Percentiles rank a stretch among this genome's conserved stretches.
These are phyloP conservation scores for Parietaria judaica DNA, from an alignment of 306 rosid genomes.

Conservation along the genomic window DNA sequence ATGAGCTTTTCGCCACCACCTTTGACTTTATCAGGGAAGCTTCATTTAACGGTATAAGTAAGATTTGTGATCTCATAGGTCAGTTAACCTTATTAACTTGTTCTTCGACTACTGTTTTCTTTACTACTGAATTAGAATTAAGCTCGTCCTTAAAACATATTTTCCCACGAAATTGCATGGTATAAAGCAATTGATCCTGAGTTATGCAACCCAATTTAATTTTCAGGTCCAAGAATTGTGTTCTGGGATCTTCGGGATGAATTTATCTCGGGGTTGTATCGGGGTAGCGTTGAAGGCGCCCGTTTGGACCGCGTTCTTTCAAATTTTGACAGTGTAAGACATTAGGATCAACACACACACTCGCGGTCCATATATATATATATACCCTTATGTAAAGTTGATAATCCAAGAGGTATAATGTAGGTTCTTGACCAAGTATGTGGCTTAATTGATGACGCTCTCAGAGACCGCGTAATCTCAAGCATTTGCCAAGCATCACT, in stretches of 20 bases:
- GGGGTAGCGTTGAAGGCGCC: constrained; percentile 38
- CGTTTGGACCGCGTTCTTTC: constrained; percentile 39
- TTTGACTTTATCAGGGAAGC: constrained; percentile 37
- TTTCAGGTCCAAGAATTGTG: constrained; percentile 43
- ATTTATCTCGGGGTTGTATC: constrained; percentile 34
- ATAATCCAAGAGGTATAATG: constrained; percentile 10
- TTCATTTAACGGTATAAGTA: constrained; percentile 26
- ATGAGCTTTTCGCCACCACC: constrained; percentile 44
- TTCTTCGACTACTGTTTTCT: not conserved
- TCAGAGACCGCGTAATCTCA: constrained; percentile 39
- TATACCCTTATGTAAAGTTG: not conserved
- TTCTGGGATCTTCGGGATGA: constrained; percentile 45
- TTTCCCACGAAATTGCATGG: not conserved
- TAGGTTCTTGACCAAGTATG: constrained; percentile 41
- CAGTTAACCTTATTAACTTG: constrained; percentile 8
- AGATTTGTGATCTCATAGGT: constrained; percentile 42
- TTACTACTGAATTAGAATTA: not conserved
- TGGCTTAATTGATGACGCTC: constrained; percentile 36
- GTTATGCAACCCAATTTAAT: not conserved
- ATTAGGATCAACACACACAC: constrained; percentile 3
- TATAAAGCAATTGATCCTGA: not conserved
- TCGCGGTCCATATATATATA: not conserved
- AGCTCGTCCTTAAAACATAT: not conserved
- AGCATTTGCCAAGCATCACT: constrained; percentile 46
- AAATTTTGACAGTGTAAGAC: constrained; percentile 38